Conservation (phyloP, 352 stramenopile genomes). For the Thalassiosira delicatula region DNA sequence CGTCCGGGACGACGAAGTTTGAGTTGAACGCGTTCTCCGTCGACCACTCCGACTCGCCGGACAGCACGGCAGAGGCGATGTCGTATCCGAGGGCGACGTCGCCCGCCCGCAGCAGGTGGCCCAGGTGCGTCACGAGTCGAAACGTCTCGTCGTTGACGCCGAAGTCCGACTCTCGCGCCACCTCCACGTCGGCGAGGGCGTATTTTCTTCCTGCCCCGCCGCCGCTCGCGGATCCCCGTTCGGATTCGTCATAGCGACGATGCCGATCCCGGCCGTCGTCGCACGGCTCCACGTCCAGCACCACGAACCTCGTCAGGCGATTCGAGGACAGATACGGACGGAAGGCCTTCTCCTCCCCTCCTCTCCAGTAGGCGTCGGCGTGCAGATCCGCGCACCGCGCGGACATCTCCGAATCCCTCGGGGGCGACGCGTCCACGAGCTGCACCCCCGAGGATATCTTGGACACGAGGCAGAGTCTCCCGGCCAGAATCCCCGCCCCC, state of each 20-base stretch:
- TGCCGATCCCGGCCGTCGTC: slow-evolving; percentile 28
- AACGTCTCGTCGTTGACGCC: slow-evolving; percentile 81
- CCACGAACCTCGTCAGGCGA: slow-evolving; percentile 77
- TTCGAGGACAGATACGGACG: slow-evolving; percentile 71
- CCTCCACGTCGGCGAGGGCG: slow-evolving; percentile 81
- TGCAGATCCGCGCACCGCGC: slow-evolving; percentile 66
- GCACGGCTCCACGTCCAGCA: slow-evolving; percentile 84
- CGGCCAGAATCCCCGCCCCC: slow-evolving; percentile 65
- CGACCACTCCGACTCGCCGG: slow-evolving; percentile 57
- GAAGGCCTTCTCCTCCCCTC: slow-evolving; percentile 79
- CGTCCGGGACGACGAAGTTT: slow-evolving; percentile 82
- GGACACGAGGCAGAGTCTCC: slow-evolving; percentile 76
- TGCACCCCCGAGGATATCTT: slow-evolving; percentile 78
- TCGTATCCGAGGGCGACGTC: slow-evolving; percentile 85
- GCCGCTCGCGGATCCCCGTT: no score
- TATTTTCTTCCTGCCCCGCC: slow-evolving; percentile 71
- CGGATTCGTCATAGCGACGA: no score
- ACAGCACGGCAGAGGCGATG: slow-evolving; percentile 66
- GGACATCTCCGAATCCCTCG: slow-evolving; percentile 50
- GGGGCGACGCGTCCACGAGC: slow-evolving; percentile 76
- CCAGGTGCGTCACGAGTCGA: slow-evolving; percentile 82
- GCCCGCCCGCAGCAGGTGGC: slow-evolving; percentile 77
- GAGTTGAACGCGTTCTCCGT: slow-evolving; percentile 67
- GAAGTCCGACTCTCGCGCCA: slow-evolving; percentile 82
- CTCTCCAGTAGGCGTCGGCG: slow-evolving; percentile 81